A percentile compares a stretch with the other conserved stretches of the same genome.
phyloP scores from a whole-genome alignment of 306 rosid species.

The Dalbergia oliveri region DNA sequence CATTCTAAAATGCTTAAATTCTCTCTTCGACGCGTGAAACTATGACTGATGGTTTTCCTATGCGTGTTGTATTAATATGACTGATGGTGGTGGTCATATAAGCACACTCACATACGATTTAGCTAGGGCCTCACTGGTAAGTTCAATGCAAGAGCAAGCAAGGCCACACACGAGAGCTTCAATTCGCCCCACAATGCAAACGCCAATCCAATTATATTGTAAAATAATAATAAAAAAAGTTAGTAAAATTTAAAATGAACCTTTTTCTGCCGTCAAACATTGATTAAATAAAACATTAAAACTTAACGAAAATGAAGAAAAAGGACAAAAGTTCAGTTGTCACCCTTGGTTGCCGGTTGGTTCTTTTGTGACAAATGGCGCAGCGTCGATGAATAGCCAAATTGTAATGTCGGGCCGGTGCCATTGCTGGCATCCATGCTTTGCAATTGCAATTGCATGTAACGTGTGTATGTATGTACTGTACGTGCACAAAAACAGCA shows the following conservation, averaged over 20 bases:
- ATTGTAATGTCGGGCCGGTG: not conserved
- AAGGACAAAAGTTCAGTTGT: slow-evolving; percentile 11
- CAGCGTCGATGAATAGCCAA: not conserved
- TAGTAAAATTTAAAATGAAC: not conserved
- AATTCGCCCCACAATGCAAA: not conserved
- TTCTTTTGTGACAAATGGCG: not conserved
- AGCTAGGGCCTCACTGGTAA: not conserved
- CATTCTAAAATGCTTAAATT: too few species aligned
- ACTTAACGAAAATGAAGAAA: not conserved
- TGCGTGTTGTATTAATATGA: not conserved
- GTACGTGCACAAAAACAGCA: slow-evolving; percentile 37
- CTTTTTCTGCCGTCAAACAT: too few species aligned
- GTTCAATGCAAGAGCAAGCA: not conserved
- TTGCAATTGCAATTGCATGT: not conserved
- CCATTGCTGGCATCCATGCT: not conserved
- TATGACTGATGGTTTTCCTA: too few species aligned
- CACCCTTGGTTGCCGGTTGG: slow-evolving; percentile 10
- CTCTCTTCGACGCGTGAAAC: too few species aligned
- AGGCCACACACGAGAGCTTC: too few species aligned
- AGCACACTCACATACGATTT: slow-evolving; percentile 17
- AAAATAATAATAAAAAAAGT: not conserved
- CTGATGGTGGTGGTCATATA: not conserved
- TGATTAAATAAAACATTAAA: too few species aligned
- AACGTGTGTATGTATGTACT: not conserved
- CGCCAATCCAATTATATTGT: not conserved